Evolutionary conservation across 108 stramenopile genomes (phyloP).

Genomic region (Chaetoceros muelleri): DNA sequence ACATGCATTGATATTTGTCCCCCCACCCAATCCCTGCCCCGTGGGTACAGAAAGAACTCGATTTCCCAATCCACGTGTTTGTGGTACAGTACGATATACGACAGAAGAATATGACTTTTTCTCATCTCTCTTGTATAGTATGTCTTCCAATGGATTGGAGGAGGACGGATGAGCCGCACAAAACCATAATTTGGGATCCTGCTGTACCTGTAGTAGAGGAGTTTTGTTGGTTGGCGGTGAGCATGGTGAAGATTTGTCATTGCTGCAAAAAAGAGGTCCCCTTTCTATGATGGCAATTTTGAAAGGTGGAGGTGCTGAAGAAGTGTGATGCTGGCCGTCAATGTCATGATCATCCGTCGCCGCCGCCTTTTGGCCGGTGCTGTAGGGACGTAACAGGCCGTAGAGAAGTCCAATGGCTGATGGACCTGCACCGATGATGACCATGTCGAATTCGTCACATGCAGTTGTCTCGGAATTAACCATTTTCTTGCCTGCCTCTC

Average conservation of each 20-base stretch:
- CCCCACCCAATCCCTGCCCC: conserved; percentile 52
- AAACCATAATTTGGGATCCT: conserved; percentile 16
- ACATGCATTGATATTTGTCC: conserved; percentile 68
- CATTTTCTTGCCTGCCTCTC: no score
- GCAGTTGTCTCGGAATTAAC: no score
- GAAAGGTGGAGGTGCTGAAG: conserved; percentile 4
- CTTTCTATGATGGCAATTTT: conserved; percentile 58
- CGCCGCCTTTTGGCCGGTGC: neutral
- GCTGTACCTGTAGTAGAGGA: conserved; percentile 12
- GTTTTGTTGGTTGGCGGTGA: no score
- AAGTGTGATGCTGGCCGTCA: no score
- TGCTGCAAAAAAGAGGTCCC: conserved; percentile 9
- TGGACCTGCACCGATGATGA: conserved; percentile 65
- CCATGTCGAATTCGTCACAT: no score
- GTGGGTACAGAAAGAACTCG: conserved; percentile 43
- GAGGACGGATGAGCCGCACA: conserved; percentile 9
- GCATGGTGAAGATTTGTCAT: neutral
- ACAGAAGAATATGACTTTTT: neutral
- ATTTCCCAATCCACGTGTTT: conserved; percentile 8
- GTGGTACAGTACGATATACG: conserved; percentile 10
- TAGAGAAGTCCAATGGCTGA: conserved; percentile 59
- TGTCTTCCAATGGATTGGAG: neutral
- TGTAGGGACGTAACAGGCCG: conserved; percentile 28
- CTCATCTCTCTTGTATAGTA: neutral
- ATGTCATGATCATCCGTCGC: no score